Conservation (phyloP, 371 early-diverging fungal species). For the Choanephora cucurbitarum region DNA sequence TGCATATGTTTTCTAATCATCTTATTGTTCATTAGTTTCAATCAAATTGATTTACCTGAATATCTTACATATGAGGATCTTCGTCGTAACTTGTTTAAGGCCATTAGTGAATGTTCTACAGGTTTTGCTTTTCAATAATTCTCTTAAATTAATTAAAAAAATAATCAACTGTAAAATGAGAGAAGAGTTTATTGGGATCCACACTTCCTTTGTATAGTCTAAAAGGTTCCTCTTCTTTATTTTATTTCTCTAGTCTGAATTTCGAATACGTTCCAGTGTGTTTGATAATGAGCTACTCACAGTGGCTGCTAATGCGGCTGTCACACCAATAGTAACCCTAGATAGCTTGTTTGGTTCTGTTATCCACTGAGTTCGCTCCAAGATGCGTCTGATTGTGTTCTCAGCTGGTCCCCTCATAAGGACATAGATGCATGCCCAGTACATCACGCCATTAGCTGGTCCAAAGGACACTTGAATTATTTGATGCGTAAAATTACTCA, state of each 20-base stretch:
- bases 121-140: constrained; percentile 94
- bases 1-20: constrained; percentile 3
- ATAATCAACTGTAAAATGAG: too few relatives aligned
- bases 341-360: background rate
- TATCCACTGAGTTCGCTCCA: constrained; percentile 1
- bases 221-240: too few relatives aligned
- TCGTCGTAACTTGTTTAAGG: constrained; percentile 78
- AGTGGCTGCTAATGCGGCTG: constrained; percentile 17
- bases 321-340: constrained; percentile 15
- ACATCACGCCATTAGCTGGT: constrained; percentile 8
- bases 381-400: background rate
- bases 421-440: constrained; percentile 19
- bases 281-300: constrained; percentile 10
- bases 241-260: background rate
- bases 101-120: constrained; percentile 94
- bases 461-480: constrained; percentile 12
- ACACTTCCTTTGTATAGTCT: too few relatives aligned
- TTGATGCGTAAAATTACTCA: constrained; percentile 1
- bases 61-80: constrained; percentile 93
- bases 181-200: too few relatives aligned
- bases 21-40: constrained; percentile 71
- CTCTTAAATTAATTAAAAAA: too few relatives aligned
- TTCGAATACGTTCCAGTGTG: constrained; percentile 4
- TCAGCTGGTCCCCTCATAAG: constrained; percentile 25
- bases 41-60: constrained; percentile 96